phyloP scores from a whole-genome alignment of 108 stramenopile species.

The Skeletonema costatum region DNA sequence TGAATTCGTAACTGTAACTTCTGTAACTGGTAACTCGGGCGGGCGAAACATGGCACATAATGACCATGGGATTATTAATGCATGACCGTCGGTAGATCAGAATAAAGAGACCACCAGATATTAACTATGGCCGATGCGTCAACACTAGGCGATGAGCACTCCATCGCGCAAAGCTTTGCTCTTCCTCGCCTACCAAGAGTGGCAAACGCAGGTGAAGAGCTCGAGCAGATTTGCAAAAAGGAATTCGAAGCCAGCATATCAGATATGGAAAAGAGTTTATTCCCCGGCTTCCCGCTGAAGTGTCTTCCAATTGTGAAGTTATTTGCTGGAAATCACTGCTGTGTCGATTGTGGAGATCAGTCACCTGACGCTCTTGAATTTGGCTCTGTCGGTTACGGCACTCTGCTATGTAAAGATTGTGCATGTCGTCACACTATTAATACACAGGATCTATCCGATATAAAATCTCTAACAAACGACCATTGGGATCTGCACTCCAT shows the following conservation, averaged over 20 bases:
- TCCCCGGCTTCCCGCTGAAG: conserved; percentile 15
- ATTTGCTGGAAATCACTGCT: conserved; percentile 37
- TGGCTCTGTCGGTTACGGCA: conserved; percentile 33
- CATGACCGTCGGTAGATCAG: neutral
- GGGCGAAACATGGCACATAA: too few relatives aligned
- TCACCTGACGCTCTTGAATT: conserved; percentile 1
- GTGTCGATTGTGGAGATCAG: conserved; percentile 38
- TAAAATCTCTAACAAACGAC: conserved; percentile 20
- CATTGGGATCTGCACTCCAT: conserved; percentile 27
- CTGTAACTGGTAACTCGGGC: too few relatives aligned
- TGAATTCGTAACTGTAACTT: too few relatives aligned
- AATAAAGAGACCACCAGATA: neutral
- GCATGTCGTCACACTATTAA: conserved; percentile 17
- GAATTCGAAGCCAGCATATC: neutral
- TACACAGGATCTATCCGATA: conserved; percentile 26
- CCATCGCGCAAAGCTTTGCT: neutral
- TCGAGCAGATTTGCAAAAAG: neutral
- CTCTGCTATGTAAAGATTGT: conserved; percentile 30
- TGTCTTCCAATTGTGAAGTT: conserved; percentile 18
- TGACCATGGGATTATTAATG: neutral
- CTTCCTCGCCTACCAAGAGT: neutral
- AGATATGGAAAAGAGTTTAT: neutral
- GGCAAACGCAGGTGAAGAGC: neutral
- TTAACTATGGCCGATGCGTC: neutral
- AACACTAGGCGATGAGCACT: neutral